These are phyloP conservation scores for Acanthamoeba sp. DNA, from an alignment of 208 protist species.

Conservation along the genomic window DNA sequence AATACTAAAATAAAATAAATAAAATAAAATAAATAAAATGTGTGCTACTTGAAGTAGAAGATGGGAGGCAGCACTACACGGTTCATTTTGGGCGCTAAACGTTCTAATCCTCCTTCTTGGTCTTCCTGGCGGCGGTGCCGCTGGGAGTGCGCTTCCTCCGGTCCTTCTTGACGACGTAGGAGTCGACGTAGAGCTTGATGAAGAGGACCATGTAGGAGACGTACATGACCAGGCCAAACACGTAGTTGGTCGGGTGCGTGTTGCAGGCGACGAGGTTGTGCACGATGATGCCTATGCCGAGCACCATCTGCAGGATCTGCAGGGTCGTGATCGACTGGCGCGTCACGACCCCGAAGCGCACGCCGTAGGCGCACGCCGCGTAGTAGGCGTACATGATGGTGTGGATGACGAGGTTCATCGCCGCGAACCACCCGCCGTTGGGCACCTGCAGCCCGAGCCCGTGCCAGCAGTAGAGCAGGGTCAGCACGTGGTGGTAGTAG, in stretches of 20 bases:
- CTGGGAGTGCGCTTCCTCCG: not conserved
- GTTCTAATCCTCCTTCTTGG: not conserved
- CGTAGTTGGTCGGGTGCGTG: conserved; percentile 75
- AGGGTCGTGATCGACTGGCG: conserved; percentile 43
- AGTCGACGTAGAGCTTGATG: conserved; percentile 89
- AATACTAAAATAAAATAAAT: no score
- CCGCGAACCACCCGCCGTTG: conserved; percentile 48
- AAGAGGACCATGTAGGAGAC: conserved; percentile 94
- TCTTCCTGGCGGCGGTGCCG: not conserved
- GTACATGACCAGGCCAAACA: conserved; percentile 93
- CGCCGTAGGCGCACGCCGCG: conserved; percentile 89
- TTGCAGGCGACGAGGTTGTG: not conserved
- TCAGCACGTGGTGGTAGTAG: conserved; percentile 94
- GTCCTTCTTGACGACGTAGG: not conserved
- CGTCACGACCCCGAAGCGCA: not conserved
- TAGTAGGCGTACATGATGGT: conserved; percentile 97
- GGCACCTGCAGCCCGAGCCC: not conserved
- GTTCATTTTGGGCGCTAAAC: no score
- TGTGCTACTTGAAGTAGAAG: not conserved
- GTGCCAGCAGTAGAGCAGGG: conserved; percentile 94
- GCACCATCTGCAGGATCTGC: conserved; percentile 92
- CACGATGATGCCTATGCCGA: conserved; percentile 82
- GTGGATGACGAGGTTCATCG: conserved; percentile 96
- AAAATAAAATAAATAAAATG: not conserved
- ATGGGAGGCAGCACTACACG: no score